phyloP scores from a whole-genome alignment of 1,284 basidiomycete species.

The Sphaerobolus stellatus region DNA sequence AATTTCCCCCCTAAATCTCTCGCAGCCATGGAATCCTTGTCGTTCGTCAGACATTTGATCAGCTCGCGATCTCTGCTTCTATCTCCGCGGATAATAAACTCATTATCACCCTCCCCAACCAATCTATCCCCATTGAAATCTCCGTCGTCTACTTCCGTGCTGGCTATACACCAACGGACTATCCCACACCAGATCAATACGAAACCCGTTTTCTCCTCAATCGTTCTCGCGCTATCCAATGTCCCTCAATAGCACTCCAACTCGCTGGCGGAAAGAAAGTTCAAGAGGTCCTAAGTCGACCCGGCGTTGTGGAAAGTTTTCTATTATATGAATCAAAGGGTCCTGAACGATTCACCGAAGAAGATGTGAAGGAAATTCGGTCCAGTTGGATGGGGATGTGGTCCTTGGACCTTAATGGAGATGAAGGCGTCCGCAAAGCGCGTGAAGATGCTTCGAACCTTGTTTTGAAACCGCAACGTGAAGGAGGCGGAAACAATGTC shows the following conservation, averaged over 20 bases:
- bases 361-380: slow-evolving; percentile 52
- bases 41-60: slow-evolving; percentile 72
- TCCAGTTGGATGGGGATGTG: slow-evolving; percentile 82
- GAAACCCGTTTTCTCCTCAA: slow-evolving; percentile 76
- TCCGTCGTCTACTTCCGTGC: slow-evolving; percentile 87
- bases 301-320: slow-evolving; percentile 75
- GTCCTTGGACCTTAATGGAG: slow-evolving; percentile 59
- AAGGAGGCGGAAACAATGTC: slow-evolving; percentile 97
- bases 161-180: slow-evolving; percentile 87
- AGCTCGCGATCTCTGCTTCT: slow-evolving; percentile 55
- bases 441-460: slow-evolving; percentile 53
- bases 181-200: slow-evolving; percentile 63
- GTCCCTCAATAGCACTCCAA: slow-evolving; percentile 88
- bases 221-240: slow-evolving; percentile 85
- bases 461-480: slow-evolving; percentile 94
- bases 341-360: slow-evolving; percentile 32
- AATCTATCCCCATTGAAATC: slow-evolving; percentile 54
- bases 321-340: slow-evolving; percentile 41
- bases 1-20: too few species aligned
- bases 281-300: slow-evolving; percentile 83
- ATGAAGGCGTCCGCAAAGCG: slow-evolving; percentile 55
- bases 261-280: slow-evolving; percentile 96
- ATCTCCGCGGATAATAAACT: slow-evolving; percentile 46
- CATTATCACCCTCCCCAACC: slow-evolving; percentile 39
- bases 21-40: too few species aligned